phyloP scores from a whole-genome alignment of 176 grass and related monocot genomes.

The Leersia perrieri region DNA sequence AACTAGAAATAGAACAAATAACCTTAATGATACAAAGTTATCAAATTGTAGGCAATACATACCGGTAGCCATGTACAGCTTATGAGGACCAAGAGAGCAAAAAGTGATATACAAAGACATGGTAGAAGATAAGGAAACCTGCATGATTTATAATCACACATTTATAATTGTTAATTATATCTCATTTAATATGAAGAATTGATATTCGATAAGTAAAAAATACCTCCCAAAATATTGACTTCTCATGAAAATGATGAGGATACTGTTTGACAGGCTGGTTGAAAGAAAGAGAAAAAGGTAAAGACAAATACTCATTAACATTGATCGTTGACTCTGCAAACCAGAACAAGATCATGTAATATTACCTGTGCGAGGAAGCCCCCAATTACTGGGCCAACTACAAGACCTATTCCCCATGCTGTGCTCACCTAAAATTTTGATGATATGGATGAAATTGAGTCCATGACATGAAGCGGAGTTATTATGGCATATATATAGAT shows the following conservation, averaged over 20 bases:
- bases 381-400: constrained; percentile 78
- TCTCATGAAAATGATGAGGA: constrained; percentile 49
- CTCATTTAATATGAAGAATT: background rate
- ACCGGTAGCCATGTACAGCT: constrained; percentile 76
- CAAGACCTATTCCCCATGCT: constrained; percentile 68
- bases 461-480: background rate
- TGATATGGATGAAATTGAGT: constrained; percentile 12
- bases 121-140: constrained; percentile 92
- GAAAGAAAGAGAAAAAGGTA: background rate
- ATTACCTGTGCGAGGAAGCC: constrained; percentile 57
- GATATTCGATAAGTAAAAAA: background rate
- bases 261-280: constrained; percentile 72
- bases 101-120: constrained; percentile 59
- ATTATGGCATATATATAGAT: background rate
- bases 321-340: background rate
- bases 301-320: background rate
- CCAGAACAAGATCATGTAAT: background rate
- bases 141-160: background rate
- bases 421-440: constrained; percentile 45
- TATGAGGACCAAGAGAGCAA: constrained; percentile 50
- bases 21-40: background rate
- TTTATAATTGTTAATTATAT: background rate
- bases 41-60: constrained; percentile 33
- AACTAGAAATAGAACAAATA: background rate
- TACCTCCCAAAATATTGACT: constrained; percentile 70